phyloP scores from a whole-genome alignment of 2,329 filamentous ascomycete genomes.

The Diaporthe citri region DNA sequence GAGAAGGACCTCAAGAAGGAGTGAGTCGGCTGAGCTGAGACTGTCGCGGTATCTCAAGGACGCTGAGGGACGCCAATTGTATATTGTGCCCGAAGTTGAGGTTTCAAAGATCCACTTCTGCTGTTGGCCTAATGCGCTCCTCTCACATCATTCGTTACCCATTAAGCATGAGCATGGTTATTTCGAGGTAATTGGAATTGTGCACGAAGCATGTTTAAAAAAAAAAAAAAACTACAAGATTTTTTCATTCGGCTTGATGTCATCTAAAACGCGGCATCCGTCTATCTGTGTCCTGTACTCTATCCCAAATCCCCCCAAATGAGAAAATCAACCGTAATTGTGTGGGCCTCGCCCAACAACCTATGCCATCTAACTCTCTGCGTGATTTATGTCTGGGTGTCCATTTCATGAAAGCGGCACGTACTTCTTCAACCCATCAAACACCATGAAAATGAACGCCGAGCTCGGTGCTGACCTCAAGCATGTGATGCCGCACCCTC shows the following conservation, averaged over 20 bases:
- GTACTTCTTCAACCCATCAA: conserved; percentile 83
- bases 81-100: neutral
- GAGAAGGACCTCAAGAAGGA: conserved; percentile 48
- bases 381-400: conserved; percentile 37
- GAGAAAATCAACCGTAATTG: no score
- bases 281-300: conserved; percentile 21
- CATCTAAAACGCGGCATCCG: conserved; percentile 6
- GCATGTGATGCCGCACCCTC: conserved; percentile 95
- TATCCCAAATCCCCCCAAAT: conserved; percentile 1
- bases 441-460: conserved; percentile 98
- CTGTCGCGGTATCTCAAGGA: neutral
- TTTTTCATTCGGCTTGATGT: neutral
- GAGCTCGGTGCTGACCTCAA: conserved; percentile 90
- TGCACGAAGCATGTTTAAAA: neutral
- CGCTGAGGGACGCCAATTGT: neutral
- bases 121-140: neutral
- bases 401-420: conserved; percentile 62
- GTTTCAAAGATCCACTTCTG: neutral
- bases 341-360: neutral
- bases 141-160: neutral
- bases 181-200: neutral
- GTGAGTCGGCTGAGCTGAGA: conserved; percentile 19
- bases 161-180: neutral
- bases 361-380: conserved; percentile 36
- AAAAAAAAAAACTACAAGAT: neutral